A percentile compares a stretch with the other conserved stretches of the same genome.
These are phyloP conservation scores for Aegle marmelos DNA, from an alignment of 345 rosid genomes.

Conservation along the genomic window DNA sequence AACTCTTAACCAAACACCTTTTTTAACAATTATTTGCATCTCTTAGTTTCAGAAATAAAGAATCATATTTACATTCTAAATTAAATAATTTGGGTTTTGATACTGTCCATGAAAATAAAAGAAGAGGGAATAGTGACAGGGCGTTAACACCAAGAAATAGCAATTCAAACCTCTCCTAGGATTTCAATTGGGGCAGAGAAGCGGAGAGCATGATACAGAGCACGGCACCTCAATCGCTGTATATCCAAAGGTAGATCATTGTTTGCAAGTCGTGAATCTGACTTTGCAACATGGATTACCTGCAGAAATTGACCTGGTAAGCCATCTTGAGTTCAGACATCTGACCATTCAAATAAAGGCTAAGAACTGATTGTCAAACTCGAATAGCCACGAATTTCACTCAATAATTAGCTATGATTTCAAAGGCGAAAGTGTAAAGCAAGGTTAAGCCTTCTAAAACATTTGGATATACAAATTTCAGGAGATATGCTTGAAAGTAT, in stretches of 20 bases:
- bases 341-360: not conserved
- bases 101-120: too few relatives aligned
- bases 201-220: constrained; percentile 65
- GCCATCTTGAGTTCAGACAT: constrained; percentile 2
- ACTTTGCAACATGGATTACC: constrained; percentile 85
- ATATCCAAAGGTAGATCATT: constrained; percentile 79
- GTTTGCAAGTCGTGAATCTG: constrained; percentile 95
- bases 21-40: not conserved
- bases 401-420: not conserved
- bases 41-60: not conserved
- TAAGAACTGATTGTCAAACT: not conserved
- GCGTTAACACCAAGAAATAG: constrained; percentile 1
- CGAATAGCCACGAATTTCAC: not conserved
- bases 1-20: not conserved
- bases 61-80: not conserved
- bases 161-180: constrained; percentile 73
- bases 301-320: constrained; percentile 29
- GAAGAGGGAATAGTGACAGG: not conserved
- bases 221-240: constrained; percentile 92
- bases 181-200: constrained; percentile 76
- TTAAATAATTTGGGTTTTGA: not conserved
- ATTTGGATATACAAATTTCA: too few relatives aligned
- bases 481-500: not conserved
- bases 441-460: not conserved
- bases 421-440: not conserved